Base-by-base conservation (phyloP, 2,329 filamentous ascomycete genomes). In the Westerdykella aurantiaca region DNA sequence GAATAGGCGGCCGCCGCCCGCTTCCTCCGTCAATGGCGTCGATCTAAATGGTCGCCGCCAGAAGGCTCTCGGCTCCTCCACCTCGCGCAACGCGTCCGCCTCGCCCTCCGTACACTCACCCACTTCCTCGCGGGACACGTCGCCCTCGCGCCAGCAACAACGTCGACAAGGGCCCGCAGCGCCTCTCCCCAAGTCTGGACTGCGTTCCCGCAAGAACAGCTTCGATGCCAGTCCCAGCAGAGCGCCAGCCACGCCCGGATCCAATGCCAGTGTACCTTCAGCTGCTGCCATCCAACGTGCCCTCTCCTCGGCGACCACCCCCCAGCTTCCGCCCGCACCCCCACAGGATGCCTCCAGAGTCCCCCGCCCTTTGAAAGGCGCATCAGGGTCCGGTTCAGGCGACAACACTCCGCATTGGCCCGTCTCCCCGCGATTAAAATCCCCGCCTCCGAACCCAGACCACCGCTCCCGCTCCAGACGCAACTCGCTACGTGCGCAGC, bases 381-480 rank as follows among this genome's bases (percentile, higher is more conserved):
- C 72, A 18, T 60, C 72, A 49, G 63, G 72, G 41, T 76, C 84
- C 41, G 53, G 74, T 34, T 67, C 64, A 43, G 68, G 69, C 40
- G 67, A 68, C 42, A 71, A 58, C 45, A 76, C 76, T 42, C 81
- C 81, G 49, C 79, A 83, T 67, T 91, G 86, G 86, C 85, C 87
- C 21, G 70, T 85, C 48, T 90, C 86, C 38, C 86, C 87, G 37
- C 79, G 86, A 49, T 66, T 93, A 51, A 85, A 83, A 63, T 89
- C 87, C 6, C 87, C 87, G 43, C 85, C 87, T 16, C 85, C 86
- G 11, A 62, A 71, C 31, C 58, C 61, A 23, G 53, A 58, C n/a
- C 49, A 58, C 14, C 56, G 56, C 42, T 65, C 67, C 3, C 67
- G 61, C 41, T 73, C 70, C 23, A 64, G 71, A 61, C 62, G 68